Percentiles rank a stretch among this genome's conserved stretches.
These are phyloP conservation scores for Filobasidium uniguttulatum DNA, from an alignment of 1,284 basidiomycete genomes.

Conservation along the genomic window DNA sequence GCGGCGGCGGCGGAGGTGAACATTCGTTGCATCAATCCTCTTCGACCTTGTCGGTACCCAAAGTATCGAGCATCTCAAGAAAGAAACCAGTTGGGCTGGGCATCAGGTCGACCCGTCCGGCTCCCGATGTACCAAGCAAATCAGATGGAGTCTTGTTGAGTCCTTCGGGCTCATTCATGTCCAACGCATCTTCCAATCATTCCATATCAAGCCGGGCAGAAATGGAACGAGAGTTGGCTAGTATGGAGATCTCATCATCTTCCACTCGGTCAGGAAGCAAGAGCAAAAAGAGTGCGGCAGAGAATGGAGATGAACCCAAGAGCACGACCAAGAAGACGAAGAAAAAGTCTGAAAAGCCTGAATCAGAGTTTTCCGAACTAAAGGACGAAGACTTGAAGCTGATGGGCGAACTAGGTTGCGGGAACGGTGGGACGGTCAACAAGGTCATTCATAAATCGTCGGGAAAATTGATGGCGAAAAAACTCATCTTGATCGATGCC, in stretches of 20 bases:
- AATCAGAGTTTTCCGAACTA: neutral
- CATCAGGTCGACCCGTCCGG: neutral
- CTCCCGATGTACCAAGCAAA: conserved; percentile 1
- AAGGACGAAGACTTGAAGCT: conserved; percentile 1
- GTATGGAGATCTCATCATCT: neutral
- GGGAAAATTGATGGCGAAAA: conserved; percentile 82
- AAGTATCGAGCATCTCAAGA: neutral
- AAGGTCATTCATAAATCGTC: conserved; percentile 88
- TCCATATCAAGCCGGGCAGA: neutral
- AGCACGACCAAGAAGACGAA: neutral
- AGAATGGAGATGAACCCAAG: too few relatives aligned
- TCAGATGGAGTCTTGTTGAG: neutral
- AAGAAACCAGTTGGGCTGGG: conserved; percentile 9
- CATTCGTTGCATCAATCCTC: neutral
- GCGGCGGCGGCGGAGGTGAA: neutral
- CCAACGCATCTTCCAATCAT: neutral
- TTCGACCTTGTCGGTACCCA: neutral
- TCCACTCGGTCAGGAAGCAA: neutral
- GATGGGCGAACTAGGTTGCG: conserved; percentile 77
- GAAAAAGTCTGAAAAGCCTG: neutral
- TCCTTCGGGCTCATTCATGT: neutral
- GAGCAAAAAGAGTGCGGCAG: neutral
- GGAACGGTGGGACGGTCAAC: conserved; percentile 95
- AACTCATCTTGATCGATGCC: conserved; percentile 97
- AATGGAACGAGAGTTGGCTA: neutral